Evolutionary conservation across 495 filamentous ascomycete species (phyloP).

Genomic region (Wilcoxina mikolae): DNA sequence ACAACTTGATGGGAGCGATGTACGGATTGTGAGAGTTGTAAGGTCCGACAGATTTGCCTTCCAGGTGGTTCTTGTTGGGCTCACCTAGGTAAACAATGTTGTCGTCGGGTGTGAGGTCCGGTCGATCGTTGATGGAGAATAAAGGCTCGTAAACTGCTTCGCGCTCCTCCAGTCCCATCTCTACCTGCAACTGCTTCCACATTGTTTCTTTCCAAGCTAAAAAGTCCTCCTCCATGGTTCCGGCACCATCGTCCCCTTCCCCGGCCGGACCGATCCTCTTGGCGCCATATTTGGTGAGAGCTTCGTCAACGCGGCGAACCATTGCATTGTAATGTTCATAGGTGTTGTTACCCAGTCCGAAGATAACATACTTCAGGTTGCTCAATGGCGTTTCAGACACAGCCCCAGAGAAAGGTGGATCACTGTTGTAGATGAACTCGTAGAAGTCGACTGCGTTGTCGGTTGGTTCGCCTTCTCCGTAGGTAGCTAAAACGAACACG

Average conservation of each 20-base stretch:
- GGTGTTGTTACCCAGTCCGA: slow-evolving; percentile 95
- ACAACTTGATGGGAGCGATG: slow-evolving; percentile 85
- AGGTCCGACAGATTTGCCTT: slow-evolving; percentile 70
- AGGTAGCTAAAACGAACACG: slow-evolving; percentile 92
- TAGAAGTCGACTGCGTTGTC: slow-evolving; percentile 99
- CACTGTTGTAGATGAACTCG: slow-evolving; percentile 79
- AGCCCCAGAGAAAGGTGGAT: slow-evolving; percentile 60
- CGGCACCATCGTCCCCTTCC: slow-evolving; percentile 94
- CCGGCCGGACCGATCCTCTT: slow-evolving; percentile 72
- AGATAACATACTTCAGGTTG: slow-evolving; percentile 84
- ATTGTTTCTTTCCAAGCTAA: slow-evolving; percentile 99
- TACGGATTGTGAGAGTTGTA: slow-evolving; percentile 95
- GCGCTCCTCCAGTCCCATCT: slow-evolving; percentile 82
- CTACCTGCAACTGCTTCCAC: slow-evolving; percentile 71
- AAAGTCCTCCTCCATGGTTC: slow-evolving; percentile 99
- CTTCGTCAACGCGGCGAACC: slow-evolving; percentile 78
- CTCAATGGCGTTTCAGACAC: slow-evolving; percentile 53
- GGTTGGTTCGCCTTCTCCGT: slow-evolving; percentile 95
- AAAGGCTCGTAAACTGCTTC: slow-evolving; percentile 93
- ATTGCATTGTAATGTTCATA: slow-evolving; percentile 99
- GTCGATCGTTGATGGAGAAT: slow-evolving; percentile 67
- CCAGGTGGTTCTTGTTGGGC: slow-evolving; percentile 88
- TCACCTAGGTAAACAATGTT: slow-evolving; percentile 87
- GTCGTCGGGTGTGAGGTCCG: slow-evolving; percentile 58
- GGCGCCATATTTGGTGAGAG: slow-evolving; percentile 65